These are phyloP conservation scores for Isatis tinctoria DNA, from an alignment of 345 rosid genomes.

Conservation along the genomic window DNA sequence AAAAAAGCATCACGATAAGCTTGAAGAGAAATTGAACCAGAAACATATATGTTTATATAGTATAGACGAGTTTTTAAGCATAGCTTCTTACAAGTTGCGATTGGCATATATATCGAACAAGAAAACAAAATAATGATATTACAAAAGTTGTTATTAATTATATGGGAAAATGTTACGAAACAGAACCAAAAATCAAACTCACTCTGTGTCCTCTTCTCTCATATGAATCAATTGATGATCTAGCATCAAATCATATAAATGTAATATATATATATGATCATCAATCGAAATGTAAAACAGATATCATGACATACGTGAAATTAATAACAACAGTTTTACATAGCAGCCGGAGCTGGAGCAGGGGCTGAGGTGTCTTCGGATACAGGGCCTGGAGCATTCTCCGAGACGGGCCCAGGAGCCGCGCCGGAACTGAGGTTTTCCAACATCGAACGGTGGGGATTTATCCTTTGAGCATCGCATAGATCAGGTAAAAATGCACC, in stretches of 20 bases:
- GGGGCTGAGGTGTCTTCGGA: constrained; percentile 34
- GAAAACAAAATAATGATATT: not conserved
- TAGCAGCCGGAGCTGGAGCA: constrained; percentile 33
- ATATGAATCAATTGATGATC: constrained; percentile 15
- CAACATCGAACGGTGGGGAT: constrained; percentile 75
- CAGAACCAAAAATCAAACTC: constrained; percentile 11
- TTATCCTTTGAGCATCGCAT: constrained; percentile 52
- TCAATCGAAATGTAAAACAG: not conserved
- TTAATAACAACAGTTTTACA: constrained; percentile 8
- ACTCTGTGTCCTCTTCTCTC: constrained; percentile 10
- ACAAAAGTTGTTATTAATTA: constrained; percentile 4
- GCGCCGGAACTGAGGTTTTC: constrained; percentile 66
- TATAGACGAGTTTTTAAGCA: not conserved
- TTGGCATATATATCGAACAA: not conserved
- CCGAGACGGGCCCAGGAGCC: constrained; percentile 43
- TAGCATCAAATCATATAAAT: constrained; percentile 5
- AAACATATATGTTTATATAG: too few relatives aligned
- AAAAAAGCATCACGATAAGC: not conserved
- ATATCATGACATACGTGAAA: not conserved
- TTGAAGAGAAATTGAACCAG: not conserved
- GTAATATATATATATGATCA: not conserved
- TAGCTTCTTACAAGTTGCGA: not conserved
- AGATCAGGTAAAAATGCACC: constrained; percentile 91
- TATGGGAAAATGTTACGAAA: not conserved
- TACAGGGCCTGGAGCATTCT: not conserved